Conservation (phyloP, 2,329 filamentous ascomycete species). For the Furcasterigmium sp. region DNA sequence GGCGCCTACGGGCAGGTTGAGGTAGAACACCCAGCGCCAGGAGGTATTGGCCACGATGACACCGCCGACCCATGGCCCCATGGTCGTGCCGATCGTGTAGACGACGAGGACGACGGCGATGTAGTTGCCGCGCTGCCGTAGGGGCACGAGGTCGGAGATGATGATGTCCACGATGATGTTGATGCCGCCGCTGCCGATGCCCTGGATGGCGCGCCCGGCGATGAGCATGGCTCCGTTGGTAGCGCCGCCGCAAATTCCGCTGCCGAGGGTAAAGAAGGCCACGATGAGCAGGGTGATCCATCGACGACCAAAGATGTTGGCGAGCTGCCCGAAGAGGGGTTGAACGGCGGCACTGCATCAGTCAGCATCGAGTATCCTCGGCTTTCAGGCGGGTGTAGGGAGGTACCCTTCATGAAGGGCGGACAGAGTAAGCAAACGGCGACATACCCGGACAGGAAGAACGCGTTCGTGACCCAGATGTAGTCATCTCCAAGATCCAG, state of each 20-base stretch:
- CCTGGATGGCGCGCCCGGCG: slow-evolving; percentile 35
- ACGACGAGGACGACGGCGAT: slow-evolving; percentile 23
- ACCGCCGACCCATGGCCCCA: slow-evolving; percentile 26
- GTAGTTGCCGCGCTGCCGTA: slow-evolving; percentile 38
- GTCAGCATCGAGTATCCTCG: too few relatives aligned
- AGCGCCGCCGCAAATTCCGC: slow-evolving; percentile 13
- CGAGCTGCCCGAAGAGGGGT: slow-evolving; percentile 17
- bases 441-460: slow-evolving; percentile 2
- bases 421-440: neutral
- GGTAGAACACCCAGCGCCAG: slow-evolving; percentile 40
- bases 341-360: slow-evolving; percentile 13
- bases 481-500: slow-evolving; percentile 14
- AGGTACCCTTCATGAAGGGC: neutral
- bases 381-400: too few relatives aligned
- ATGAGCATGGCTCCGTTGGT: slow-evolving; percentile 34
- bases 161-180: slow-evolving; percentile 15
- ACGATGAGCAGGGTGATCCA: slow-evolving; percentile 10
- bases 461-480: slow-evolving; percentile 15
- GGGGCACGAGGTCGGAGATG: slow-evolving; percentile 39
- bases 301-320: slow-evolving; percentile 19
- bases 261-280: slow-evolving; percentile 17
- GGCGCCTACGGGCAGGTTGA: slow-evolving; percentile 29
- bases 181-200: slow-evolving; percentile 19
- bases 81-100: slow-evolving; percentile 24
- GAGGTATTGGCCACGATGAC: slow-evolving; percentile 17